Evolutionary conservation across 148 eudicot genomes (phyloP), one percentile per base, ranked within the genome.

Genomic region (Talinum fruticosum): DNA sequence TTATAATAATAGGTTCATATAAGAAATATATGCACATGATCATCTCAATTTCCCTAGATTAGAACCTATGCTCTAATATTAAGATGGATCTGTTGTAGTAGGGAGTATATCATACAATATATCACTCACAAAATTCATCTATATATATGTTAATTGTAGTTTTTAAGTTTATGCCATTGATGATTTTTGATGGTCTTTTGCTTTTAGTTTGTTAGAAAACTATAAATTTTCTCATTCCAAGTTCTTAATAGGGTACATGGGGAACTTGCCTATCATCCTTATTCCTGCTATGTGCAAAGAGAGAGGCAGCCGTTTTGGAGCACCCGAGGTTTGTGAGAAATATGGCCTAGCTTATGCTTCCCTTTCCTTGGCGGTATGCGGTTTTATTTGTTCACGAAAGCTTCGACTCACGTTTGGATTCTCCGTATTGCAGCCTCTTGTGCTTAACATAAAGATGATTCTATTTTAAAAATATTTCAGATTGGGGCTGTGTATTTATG

Each of bases 261-360:
- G 97, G 29, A 92, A 89, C 82, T 61, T 95, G 79, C 91, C 80
- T 26, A 73, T 92, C 47, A 95, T 95, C 75, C 88, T 95, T 12
- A 80, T 95, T 64, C 99, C 99, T 61, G 99, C 97, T 69, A 87
- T 92, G 62, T 95, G 99, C 75, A 92, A 90, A 82, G 97, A 95
- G 86, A 90, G 82, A 71, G 94, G 87, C 12, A 92, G 91, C 76
- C 97, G 97, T 0, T 95, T 95, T 80, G 99, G 97, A 78, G 87
- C 62, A 34, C 84, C 92, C 51, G 88, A 82, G 80, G 87, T 72
- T 35, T 95, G 99, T 75, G 76, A 82, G 64, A 76, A 76, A 49
- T 86, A 86, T 61, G 97, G 90, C 66, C 78, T 92, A 78, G 93
- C 90, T 37, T 95, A 95, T 79, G 89, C 92, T 75, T 89, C 94